Evolutionary conservation across 768 basidiomycete species (phyloP).

Genomic region (Psilocybe subaeruginosa): DNA sequence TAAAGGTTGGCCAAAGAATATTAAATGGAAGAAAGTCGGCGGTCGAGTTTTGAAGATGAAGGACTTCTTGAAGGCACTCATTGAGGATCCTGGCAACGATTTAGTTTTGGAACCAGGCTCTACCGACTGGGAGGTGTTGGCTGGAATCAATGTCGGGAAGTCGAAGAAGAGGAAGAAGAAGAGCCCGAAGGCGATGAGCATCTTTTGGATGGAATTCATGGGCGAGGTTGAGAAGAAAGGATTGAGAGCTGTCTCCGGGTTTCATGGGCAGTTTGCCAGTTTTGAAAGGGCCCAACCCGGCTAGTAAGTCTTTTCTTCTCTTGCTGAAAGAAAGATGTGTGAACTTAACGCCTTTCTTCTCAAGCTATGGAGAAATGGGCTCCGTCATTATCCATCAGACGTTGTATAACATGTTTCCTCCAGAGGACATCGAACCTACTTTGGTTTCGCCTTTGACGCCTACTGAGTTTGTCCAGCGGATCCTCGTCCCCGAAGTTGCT

Average conservation of each 20-base stretch:
- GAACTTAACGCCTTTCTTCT: constrained; percentile 1
- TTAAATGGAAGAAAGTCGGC: constrained; percentile 63
- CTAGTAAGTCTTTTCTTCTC: constrained; percentile 62
- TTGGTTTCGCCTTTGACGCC: constrained; percentile 66
- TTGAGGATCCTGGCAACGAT: constrained; percentile 44
- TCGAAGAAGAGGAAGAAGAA: not conserved
- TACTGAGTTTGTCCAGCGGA: constrained; percentile 76
- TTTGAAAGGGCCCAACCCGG: constrained; percentile 88
- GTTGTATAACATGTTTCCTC: constrained; percentile 76
- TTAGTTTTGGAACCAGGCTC: constrained; percentile 6
- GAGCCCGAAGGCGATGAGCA: constrained; percentile 21
- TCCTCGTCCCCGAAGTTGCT: constrained; percentile 91
- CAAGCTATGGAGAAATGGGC: constrained; percentile 86
- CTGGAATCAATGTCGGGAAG: not conserved
- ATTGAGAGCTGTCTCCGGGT: constrained; percentile 63
- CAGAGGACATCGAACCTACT: constrained; percentile 52
- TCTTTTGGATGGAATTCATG: constrained; percentile 73
- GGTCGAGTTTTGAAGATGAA: constrained; percentile 57
- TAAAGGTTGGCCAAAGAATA: constrained; percentile 77
- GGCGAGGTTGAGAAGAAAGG: constrained; percentile 68
- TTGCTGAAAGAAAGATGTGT: not conserved
- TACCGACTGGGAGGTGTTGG: constrained; percentile 25
- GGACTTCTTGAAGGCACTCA: constrained; percentile 47
- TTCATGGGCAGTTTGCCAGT: constrained; percentile 74
- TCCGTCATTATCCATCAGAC: constrained; percentile 81